Conservation (phyloP, 768 basidiomycete species). For the Leucogyrophana mollusca region DNA sequence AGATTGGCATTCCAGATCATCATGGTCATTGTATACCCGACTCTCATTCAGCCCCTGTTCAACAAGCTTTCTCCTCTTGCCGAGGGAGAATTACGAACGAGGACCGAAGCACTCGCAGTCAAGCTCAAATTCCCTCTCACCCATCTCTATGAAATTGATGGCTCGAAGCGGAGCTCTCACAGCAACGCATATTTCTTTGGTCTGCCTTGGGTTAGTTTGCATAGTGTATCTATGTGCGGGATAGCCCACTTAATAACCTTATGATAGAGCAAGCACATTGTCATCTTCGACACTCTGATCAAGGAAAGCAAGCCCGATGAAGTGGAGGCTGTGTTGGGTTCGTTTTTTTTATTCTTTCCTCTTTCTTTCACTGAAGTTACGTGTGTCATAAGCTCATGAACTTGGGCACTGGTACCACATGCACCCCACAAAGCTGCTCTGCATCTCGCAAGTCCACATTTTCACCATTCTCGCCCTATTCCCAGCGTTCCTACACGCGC, state of each 20-base stretch:
- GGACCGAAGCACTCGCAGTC: constrained; percentile 75
- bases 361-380: not conserved
- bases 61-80: constrained; percentile 92
- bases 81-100: constrained; percentile 69
- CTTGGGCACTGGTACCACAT: constrained; percentile 95
- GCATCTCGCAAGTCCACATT: constrained; percentile 84
- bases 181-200: constrained; percentile 99
- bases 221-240: not conserved
- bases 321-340: constrained; percentile 91
- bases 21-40: constrained; percentile 83
- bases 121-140: constrained; percentile 92
- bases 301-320: constrained; percentile 87
- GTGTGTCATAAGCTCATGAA: constrained; percentile 69
- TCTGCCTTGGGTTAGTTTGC: constrained; percentile 75
- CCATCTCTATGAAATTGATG: constrained; percentile 95
- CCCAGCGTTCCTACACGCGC: constrained; percentile 85
- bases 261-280: constrained; percentile 83
- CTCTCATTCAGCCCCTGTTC: constrained; percentile 92
- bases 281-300: constrained; percentile 97
- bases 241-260: not conserved
- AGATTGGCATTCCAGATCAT: constrained; percentile 82
- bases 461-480: constrained; percentile 84
- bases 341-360: constrained; percentile 8
- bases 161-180: constrained; percentile 92
- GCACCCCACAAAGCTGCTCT: constrained; percentile 88